phyloP scores from a whole-genome alignment of 345 rosid genomes.

The Linum lewisii region DNA sequence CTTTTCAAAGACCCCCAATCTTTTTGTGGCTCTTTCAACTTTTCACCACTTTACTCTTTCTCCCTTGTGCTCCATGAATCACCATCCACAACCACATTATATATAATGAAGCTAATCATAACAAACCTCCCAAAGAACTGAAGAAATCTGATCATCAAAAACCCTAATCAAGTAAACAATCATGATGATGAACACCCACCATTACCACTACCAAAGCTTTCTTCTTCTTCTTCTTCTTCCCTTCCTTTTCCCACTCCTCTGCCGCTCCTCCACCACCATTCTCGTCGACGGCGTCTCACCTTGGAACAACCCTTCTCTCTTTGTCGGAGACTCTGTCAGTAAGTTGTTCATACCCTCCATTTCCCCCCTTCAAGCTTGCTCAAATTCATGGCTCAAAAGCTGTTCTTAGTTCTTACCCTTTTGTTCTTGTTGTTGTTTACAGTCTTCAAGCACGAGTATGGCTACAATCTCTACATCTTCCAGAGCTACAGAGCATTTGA shows the following conservation, averaged over 20 bases:
- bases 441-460: conserved; percentile 81
- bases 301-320: conserved; percentile 63
- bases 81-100: no score
- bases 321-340: conserved; percentile 69
- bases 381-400: background rate
- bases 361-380: background rate
- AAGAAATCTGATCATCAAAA: no score
- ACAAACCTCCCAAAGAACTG: no score
- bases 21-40: no score
- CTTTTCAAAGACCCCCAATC: no score
- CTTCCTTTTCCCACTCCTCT: conserved; percentile 25
- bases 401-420: background rate
- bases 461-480: conserved; percentile 73
- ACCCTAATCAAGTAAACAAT: conserved; percentile 13
- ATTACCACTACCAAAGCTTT: background rate
- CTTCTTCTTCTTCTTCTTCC: conserved; percentile 17
- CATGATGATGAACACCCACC: background rate
- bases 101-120: no score
- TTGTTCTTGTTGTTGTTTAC: background rate
- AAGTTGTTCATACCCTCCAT: conserved; percentile 16
- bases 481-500: conserved; percentile 60
- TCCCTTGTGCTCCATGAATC: no score
- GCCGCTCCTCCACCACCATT: conserved; percentile 34
- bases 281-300: conserved; percentile 61
- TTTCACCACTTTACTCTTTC: no score